Evolutionary conservation across 768 basidiomycete genomes (phyloP), one percentile per base, ranked within the genome.

Genomic region (Termitomyces sp.): DNA sequence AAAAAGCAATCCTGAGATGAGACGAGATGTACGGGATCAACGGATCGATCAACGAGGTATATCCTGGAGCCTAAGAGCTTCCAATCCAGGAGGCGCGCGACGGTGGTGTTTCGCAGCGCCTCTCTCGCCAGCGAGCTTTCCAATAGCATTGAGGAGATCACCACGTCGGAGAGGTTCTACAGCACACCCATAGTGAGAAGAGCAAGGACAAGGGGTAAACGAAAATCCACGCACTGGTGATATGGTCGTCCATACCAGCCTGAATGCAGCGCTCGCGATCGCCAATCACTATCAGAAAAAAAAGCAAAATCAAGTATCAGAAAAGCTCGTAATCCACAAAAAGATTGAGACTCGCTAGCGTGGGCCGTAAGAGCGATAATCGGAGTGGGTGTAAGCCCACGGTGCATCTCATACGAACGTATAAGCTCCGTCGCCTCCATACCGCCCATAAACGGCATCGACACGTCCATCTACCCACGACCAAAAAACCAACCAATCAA

Each of bases 381-480:
- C 0, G 97, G 96, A 6, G 86, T 93, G 2, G 86, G 81, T 16
- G 83, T 69, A 33, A 93, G 76, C 8, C 84, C 80, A 4, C 60
- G 53, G 16, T 87, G 81, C 69, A 81, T 75, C 75, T 98, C 96
- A 68, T 87, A 93, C 39, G 84, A 81, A 54, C 96, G 85, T 61
- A 98, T 97, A 58, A 93, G 78, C 63, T 94, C 89, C 0, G 97
- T 99, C 1, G 96, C 93, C 73, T 99, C 95, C 87, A 96, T 93
- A 63, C 96, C 95, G 52, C 95, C 95, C 93, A 98, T 98, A 73
- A 95, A 89, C 6, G 95, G 93, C 93, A 96, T 95, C 12, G 95
- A 97, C 15, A 97, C 89, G 67, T 98, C 95, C 96, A 98, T 98
- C 91, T 96, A 61, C 16, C 13, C 47, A n/a, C n/a, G n/a, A n/a